Base-by-base conservation (phyloP, 306 rosid species). In the Vigna reflexopilosa region DNA sequence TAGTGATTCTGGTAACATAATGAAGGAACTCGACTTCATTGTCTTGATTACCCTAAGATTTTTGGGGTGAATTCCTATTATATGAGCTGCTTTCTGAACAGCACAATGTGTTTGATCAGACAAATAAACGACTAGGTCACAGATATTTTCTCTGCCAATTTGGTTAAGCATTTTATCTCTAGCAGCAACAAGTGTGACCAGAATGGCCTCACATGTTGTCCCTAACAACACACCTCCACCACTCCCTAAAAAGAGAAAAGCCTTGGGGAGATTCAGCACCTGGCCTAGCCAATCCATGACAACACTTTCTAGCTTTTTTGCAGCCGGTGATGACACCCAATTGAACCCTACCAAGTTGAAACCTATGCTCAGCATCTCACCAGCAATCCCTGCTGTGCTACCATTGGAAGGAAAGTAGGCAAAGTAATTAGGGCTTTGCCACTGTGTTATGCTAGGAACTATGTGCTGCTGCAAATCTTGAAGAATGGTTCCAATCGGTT, bases 41-140 rank as follows among this genome's bases (percentile, higher is more conserved):
- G 95, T 87, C 9, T 55, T 75, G 24, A 90, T 80, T 3, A 81
- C 75, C 67, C 84, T 66, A 3, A 90, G 34, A 52, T 83, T 88
- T 11, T 73, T 6, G 0, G 86, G 85, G 48, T 47, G 42, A 16
- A 90, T 86, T 2, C 95, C 92, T n/a, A 83, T 85, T 6, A 90
- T 40, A 59, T 75, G 85, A 70, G 90, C 81, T 7, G 89, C 87
- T 64, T 90, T 90, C 0, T 74, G 77, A 74, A 88, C 62, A 10
- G 86, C 81, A 45, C 88, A 81, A 73, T 90, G 95, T 7, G 95
- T 86, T 80, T 88, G 95, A 67, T 90, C 95, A 24, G 96, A 90
- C 10, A 85, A 58, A 74, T 90, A 88, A 45, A 90, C 91, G 28
- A 87, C 85, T 24, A 88, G 92, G 54, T 70, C 77, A n/a, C 22